A percentile compares a stretch with the other conserved stretches of the same genome.
Conservation (phyloP, 768 basidiomycete genomes). For the Hericium coralloides region DNA sequence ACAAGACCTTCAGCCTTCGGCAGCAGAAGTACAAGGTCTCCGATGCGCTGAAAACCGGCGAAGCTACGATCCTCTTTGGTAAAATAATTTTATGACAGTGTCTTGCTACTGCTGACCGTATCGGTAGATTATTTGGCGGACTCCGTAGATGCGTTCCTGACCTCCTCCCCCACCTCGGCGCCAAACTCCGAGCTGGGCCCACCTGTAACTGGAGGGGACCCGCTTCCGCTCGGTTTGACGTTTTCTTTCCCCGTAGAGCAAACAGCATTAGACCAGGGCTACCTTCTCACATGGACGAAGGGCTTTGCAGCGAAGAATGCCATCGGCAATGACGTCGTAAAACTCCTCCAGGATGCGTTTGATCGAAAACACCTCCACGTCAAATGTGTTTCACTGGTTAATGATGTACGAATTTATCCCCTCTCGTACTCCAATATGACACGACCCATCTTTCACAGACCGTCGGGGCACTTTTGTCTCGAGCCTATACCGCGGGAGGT, state of each 20-base stretch:
- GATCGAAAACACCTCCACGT: slow-evolving; percentile 90
- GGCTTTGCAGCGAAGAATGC: slow-evolving; percentile 92
- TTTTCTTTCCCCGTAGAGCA: slow-evolving; percentile 99
- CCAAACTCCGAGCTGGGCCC: background rate
- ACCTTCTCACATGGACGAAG: slow-evolving; percentile 92
- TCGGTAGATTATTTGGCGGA: slow-evolving; percentile 90
- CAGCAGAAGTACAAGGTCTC: slow-evolving; percentile 98
- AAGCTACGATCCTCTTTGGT: slow-evolving; percentile 85
- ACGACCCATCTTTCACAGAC: slow-evolving; percentile 44
- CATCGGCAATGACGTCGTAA: slow-evolving; percentile 81
- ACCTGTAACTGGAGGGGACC: slow-evolving; percentile 23
- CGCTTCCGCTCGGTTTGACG: slow-evolving; percentile 75
- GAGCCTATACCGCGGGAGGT: slow-evolving; percentile 89
- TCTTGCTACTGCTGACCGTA: background rate
- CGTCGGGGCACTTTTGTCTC: slow-evolving; percentile 87
- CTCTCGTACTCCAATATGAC: background rate
- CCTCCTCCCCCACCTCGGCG: slow-evolving; percentile 28
- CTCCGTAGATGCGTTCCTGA: slow-evolving; percentile 92
- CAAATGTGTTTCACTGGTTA: slow-evolving; percentile 85
- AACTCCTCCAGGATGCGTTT: slow-evolving; percentile 86
- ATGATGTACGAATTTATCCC: slow-evolving; percentile 56
- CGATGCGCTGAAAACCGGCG: slow-evolving; percentile 86
- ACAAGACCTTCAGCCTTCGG: slow-evolving; percentile 80
- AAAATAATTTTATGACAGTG: slow-evolving; percentile 2
- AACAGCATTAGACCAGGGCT: slow-evolving; percentile 83